Evolutionary conservation across 75 land plant species (phyloP).

Genomic region (Pinus tabuliformis): DNA sequence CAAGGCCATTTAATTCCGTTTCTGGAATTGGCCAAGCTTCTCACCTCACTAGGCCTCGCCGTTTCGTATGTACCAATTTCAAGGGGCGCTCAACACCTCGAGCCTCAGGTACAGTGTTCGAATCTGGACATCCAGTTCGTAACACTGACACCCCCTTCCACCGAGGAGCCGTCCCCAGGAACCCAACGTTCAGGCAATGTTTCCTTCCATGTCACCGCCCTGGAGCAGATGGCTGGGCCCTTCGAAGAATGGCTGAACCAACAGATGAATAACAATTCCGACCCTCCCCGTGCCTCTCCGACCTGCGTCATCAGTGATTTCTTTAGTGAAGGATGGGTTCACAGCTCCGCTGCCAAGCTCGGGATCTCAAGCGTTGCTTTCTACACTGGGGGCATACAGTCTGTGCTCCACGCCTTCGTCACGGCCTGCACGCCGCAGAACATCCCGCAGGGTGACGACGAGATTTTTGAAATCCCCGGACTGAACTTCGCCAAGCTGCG

Average conservation of each 20-base stretch:
- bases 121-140: no score
- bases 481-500: neutral
- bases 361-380: slow-evolving; percentile 34
- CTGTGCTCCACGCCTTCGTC: slow-evolving; percentile 5
- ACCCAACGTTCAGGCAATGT: no score
- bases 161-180: no score
- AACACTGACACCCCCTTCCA: no score
- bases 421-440: slow-evolving; percentile 5
- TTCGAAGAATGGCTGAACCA: neutral
- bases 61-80: no score
- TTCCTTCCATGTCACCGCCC: no score
- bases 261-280: neutral
- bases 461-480: neutral
- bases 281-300: slow-evolving; percentile 2
- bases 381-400: slow-evolving; percentile 11
- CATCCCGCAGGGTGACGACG: slow-evolving; percentile 2
- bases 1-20: slow-evolving; percentile 22
- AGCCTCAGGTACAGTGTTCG: no score
- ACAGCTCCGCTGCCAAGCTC: slow-evolving; percentile 4
- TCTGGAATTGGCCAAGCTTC: slow-evolving; percentile 12
- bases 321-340: slow-evolving; percentile 14
- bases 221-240: neutral
- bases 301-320: slow-evolving; percentile 42
- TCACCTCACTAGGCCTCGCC: neutral
- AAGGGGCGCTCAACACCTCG: no score